A percentile compares a stretch with the other conserved stretches of the same genome.
phyloP scores from a whole-genome alignment of 169 alveolate species.

The Eimeria maxima region DNA sequence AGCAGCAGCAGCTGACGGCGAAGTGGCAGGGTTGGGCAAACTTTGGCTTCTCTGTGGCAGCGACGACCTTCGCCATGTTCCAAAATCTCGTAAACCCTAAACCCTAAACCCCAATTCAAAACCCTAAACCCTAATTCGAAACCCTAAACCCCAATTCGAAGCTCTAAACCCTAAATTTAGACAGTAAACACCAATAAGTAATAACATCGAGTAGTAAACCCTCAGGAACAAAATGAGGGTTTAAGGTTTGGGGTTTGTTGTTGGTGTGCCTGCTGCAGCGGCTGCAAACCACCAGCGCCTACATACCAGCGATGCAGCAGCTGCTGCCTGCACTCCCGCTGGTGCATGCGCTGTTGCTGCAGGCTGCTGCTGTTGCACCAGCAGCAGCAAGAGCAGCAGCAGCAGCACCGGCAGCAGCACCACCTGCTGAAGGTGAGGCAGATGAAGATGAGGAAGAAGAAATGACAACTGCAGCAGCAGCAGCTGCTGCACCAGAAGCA shows the following conservation, averaged over 20 bases:
- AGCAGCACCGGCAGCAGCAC: neutral
- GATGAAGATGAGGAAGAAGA: neutral
- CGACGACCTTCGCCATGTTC: constrained; percentile 9
- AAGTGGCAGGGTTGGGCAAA: neutral
- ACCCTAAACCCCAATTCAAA: neutral
- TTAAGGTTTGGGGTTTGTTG: neutral
- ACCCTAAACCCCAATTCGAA: neutral
- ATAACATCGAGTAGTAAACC: no score
- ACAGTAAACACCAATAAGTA: neutral
- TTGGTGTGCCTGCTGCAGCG: constrained; percentile 17
- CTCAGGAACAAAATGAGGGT: neutral
- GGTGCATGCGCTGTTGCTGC: constrained; percentile 34
- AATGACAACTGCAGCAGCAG: constrained; percentile 48
- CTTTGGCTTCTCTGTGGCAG: neutral
- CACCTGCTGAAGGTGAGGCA: constrained; percentile 15
- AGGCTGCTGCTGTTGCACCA: neutral
- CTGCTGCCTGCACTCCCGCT: constrained; percentile 69
- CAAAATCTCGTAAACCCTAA: constrained; percentile 45
- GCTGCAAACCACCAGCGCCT: constrained; percentile 27
- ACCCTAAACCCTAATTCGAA: neutral
- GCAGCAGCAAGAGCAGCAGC: constrained; percentile 24
- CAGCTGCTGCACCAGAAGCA: neutral
- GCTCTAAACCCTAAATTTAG: neutral
- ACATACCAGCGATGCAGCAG: constrained; percentile 41
- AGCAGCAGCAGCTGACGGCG: constrained; percentile 37